Evolutionary conservation across 1,284 basidiomycete species (phyloP), one percentile per base, ranked within the genome.

Genomic region (Polyporus tsugae): DNA sequence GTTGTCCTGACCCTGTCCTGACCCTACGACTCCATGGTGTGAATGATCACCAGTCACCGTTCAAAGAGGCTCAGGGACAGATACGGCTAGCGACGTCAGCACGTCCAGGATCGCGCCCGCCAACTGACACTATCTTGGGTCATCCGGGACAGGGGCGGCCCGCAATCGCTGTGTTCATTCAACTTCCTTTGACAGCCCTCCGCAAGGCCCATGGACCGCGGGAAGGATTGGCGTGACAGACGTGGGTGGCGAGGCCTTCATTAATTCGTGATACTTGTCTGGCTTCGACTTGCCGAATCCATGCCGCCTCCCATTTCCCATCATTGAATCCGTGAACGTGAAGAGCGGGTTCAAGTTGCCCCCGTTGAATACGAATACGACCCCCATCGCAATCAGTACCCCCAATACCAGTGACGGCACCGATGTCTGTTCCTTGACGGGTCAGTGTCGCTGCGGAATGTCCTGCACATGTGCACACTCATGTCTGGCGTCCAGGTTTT

Each of bases 171-270:
- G 46, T 49, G 19, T 25, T 25, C 13, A 58, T 19, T 36, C 22
- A 38, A 22, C 17, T 11, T 35, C 29, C 17, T 10, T n/a, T 9
- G 55, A 22, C 55, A 22, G 55, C 55, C 15, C 7, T 29, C 7
- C 6, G 15, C 4, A 13, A 46, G 17, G 19, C 13, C 6, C 44
- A 6, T 4, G 6, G 17, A 38, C 35, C 55, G 55, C 35, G 55
- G 35, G 55, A n/a, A 58, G 35, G 55, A 58, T 58, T 58, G 35
- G 35, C 55, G 55, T 58, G 55, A 38, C 55, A 58, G 35, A 33
- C 55, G 17, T 19, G 33, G 55, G 35, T 35, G 55, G 17, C 33
- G 4, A 6, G 35, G 35, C n/a, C 35, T 58, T 38, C 55, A 58
- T 58, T 36, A 38, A 58, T 22, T n/a, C 35, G 17, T 17, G 9